phyloP scores from a whole-genome alignment of 2,329 filamentous ascomycete species.

The Cordyceps militaris region DNA sequence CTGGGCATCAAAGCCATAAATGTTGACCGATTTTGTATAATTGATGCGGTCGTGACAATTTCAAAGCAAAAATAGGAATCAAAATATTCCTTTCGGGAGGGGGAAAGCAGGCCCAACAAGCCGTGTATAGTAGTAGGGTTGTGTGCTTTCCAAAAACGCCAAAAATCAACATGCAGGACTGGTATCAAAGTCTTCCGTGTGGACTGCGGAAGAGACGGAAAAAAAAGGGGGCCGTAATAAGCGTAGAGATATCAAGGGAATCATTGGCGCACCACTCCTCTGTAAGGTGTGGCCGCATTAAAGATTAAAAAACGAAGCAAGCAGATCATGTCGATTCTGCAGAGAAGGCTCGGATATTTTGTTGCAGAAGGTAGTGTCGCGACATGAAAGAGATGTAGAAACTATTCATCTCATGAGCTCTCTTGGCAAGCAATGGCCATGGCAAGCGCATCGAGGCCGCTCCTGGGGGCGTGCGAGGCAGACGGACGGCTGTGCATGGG shows the following conservation, averaged over 20 bases:
- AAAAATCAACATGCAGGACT: neutral
- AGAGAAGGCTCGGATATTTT: neutral
- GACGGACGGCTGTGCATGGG: conserved; percentile 40
- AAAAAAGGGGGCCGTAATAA: neutral
- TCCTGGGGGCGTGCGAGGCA: conserved; percentile 37
- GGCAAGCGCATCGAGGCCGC: conserved; percentile 48
- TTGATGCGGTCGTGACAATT: conserved; percentile 4
- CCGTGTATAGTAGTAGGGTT: neutral
- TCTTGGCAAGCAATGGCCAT: conserved; percentile 48
- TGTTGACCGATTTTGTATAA: conserved; percentile 5
- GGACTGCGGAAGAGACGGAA: neutral
- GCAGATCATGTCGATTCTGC: conserved; percentile 10
- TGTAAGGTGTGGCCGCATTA: neutral
- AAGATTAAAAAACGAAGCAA: conserved; percentile 2
- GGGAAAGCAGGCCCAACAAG: neutral
- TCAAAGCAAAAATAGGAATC: neutral
- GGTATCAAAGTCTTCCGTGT: neutral
- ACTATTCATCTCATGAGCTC: conserved; percentile 18
- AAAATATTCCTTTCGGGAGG: neutral
- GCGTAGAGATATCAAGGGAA: neutral
- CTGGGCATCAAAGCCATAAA: neutral
- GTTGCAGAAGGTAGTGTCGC: neutral
- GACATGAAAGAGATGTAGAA: neutral
- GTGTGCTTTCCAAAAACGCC: neutral
- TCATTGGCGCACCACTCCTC: neutral